These are phyloP conservation scores for Volvox reticuliferus DNA, from an alignment of 139 green algal genomes.

Conservation along the genomic window DNA sequence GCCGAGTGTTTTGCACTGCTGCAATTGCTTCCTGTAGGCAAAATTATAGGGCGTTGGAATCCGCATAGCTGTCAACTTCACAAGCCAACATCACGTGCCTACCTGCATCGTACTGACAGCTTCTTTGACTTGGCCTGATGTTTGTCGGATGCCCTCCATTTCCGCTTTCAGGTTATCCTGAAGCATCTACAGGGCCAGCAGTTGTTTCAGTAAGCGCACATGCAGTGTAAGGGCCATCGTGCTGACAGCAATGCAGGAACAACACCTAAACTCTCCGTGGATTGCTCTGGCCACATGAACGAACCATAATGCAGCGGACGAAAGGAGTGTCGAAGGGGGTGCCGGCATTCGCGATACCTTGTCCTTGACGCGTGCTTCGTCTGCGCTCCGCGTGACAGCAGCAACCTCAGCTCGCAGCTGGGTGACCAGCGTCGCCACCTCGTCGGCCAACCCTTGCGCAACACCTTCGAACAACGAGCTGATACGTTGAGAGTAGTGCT, in stretches of 20 bases:
- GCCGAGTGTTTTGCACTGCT: background rate
- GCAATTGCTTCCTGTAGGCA: slow-evolving; percentile 28
- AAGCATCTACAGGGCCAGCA: background rate
- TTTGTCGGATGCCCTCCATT: slow-evolving; percentile 16
- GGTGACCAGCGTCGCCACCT: slow-evolving; percentile 38
- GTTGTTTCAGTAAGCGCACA: background rate
- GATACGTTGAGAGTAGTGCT: slow-evolving; percentile 56
- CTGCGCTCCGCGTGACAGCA: background rate
- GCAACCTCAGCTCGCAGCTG: slow-evolving; percentile 36
- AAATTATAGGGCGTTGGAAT: too few relatives aligned
- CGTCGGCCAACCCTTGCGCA: slow-evolving; percentile 42
- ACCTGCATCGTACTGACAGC: slow-evolving; percentile 12
- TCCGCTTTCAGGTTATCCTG: background rate
- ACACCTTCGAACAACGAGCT: slow-evolving; percentile 38
- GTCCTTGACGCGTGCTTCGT: background rate
- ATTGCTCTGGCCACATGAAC: too few relatives aligned
- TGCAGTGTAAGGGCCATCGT: too few relatives aligned
- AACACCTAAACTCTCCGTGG: too few relatives aligned
- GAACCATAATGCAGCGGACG: too few relatives aligned
- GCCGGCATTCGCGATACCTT: background rate
- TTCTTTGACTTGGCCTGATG: slow-evolving; percentile 22
- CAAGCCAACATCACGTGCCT: background rate
- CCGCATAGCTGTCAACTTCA: too few relatives aligned
- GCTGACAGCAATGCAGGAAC: too few relatives aligned
- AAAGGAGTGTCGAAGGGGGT: too few relatives aligned